Conservation (phyloP, 768 basidiomycete species). For the Boletus rufocinnamomeus region DNA sequence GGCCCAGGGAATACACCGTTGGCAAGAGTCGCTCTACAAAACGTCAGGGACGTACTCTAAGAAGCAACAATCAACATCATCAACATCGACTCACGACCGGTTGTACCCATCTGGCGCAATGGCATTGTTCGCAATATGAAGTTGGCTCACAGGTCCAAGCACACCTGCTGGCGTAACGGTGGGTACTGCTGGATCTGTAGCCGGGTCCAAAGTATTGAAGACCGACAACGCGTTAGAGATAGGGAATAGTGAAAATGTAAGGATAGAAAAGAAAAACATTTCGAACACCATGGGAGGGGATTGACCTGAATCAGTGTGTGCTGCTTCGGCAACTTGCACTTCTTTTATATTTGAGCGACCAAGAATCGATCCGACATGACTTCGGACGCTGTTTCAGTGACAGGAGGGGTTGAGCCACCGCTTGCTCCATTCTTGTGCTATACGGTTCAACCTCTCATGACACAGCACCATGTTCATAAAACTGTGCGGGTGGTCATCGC, state of each 20-base stretch:
- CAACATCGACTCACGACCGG: constrained; percentile 33
- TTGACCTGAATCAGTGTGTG: not conserved
- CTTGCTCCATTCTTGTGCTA: not conserved
- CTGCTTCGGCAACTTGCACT: too few relatives aligned
- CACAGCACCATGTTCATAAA: not conserved
- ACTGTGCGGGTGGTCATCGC: not conserved
- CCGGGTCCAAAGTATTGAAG: not conserved
- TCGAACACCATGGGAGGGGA: not conserved
- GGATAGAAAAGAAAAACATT: constrained; percentile 10
- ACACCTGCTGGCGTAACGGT: not conserved
- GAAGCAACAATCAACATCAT: not conserved
- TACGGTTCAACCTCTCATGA: not conserved
- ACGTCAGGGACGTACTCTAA: not conserved
- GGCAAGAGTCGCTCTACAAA: constrained; percentile 42
- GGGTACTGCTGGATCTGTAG: not conserved
- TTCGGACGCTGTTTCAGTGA: not conserved
- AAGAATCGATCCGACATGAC: not conserved
- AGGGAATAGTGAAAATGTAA: constrained; percentile 13
- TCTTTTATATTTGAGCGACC: constrained; percentile 12
- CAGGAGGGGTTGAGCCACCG: not conserved
- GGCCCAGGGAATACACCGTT: constrained; percentile 50
- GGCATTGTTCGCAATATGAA: constrained; percentile 40
- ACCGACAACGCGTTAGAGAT: constrained; percentile 6
- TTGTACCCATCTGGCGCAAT: constrained; percentile 53
- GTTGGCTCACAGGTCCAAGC: constrained; percentile 25